Conservation (phyloP, 768 basidiomycete genomes). For the Lyophyllum decastes region DNA sequence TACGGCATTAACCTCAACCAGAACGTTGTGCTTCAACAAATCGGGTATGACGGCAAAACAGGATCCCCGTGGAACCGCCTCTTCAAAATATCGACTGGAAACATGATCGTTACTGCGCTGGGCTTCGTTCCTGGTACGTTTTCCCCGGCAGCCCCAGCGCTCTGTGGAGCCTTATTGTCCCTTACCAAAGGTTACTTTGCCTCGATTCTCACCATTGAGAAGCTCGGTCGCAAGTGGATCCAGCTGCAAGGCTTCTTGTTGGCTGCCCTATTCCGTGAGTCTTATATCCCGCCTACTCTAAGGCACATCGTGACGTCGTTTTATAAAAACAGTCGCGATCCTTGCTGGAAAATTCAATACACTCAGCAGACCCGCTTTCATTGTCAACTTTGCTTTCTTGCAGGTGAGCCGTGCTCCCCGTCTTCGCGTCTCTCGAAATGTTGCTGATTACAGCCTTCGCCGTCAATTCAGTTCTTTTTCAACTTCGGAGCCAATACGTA, state of each 20-base stretch:
- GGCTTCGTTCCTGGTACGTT: constrained; percentile 74
- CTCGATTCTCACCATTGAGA: constrained; percentile 69
- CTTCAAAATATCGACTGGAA: constrained; percentile 67
- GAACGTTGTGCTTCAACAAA: constrained; percentile 73
- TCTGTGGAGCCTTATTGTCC: background rate
- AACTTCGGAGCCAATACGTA: constrained; percentile 79
- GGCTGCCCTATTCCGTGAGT: constrained; percentile 65
- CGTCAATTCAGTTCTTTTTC: constrained; percentile 62
- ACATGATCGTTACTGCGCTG: constrained; percentile 70
- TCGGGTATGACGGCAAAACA: constrained; percentile 61
- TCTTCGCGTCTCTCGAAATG: background rate
- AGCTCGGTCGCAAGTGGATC: constrained; percentile 72
- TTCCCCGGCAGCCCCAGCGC: background rate
- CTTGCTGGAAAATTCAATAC: constrained; percentile 65
- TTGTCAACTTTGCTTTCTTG: constrained; percentile 71
- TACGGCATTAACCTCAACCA: constrained; percentile 78
- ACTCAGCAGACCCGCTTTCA: constrained; percentile 60
- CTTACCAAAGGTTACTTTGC: constrained; percentile 66
- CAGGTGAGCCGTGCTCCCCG: constrained; percentile 38
- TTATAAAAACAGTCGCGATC: constrained; percentile 36
- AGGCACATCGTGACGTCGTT: background rate
- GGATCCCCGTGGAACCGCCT: constrained; percentile 66
- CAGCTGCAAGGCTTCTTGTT: constrained; percentile 76
- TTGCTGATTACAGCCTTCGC: background rate
- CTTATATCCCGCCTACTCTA: background rate